phyloP scores from a whole-genome alignment of 1,284 basidiomycete species.

The Phellopilus nigrolimitatus region DNA sequence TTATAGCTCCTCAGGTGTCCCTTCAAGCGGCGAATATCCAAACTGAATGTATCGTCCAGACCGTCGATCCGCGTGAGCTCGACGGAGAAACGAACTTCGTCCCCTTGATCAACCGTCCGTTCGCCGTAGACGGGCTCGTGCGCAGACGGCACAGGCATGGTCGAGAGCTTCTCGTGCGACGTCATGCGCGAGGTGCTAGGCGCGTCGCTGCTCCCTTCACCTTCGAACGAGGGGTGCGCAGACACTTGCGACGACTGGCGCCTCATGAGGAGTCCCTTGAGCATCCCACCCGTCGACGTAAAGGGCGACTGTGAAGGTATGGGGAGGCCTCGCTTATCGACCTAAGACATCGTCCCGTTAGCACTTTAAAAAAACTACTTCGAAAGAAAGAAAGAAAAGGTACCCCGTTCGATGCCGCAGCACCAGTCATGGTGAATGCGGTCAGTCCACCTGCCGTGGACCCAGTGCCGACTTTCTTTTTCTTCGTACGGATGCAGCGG shows the following conservation, averaged over 20 bases:
- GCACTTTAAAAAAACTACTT: constrained; percentile 14
- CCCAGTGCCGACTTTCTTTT: constrained; percentile 47
- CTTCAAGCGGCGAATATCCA: constrained; percentile 88
- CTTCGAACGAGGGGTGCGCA: constrained; percentile 34
- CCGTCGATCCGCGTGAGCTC: constrained; percentile 87
- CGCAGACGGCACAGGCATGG: constrained; percentile 23
- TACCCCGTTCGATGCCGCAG: constrained; percentile 77
- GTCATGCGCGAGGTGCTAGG: constrained; percentile 21
- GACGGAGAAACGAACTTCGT: constrained; percentile 90
- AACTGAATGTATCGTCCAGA: constrained; percentile 79
- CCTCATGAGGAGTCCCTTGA: constrained; percentile 81
- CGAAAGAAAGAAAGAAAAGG: constrained; percentile 30
- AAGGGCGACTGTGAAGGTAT: constrained; percentile 67
- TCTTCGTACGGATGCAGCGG: constrained; percentile 73
- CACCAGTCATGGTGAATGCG: constrained; percentile 73
- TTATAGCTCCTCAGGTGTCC: constrained; percentile 93
- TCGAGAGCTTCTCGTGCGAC: constrained; percentile 30
- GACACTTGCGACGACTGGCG: constrained; percentile 82
- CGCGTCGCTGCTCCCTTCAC: constrained; percentile 33
- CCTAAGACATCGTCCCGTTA: constrained; percentile 37
- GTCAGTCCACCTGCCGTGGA: constrained; percentile 47
- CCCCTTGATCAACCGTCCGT: constrained; percentile 71
- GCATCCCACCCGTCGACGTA: constrained; percentile 66
- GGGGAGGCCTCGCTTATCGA: constrained; percentile 80
- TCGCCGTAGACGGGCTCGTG: constrained; percentile 76